These are phyloP conservation scores for Arthrobotrys sphaeroides DNA, from an alignment of 2,329 filamentous ascomycete genomes.

Conservation along the genomic window DNA sequence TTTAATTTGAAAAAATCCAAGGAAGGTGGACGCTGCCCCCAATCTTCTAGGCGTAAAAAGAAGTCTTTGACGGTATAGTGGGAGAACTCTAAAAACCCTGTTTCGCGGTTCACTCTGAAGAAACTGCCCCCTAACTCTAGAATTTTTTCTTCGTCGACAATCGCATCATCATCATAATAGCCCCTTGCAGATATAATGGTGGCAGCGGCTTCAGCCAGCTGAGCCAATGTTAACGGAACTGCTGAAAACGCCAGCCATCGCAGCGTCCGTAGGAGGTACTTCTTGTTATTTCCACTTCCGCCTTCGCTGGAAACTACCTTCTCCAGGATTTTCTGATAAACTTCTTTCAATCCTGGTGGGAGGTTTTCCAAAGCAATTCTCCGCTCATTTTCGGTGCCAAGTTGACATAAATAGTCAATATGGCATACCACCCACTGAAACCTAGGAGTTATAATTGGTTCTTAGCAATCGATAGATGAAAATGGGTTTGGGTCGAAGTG, in stretches of 20 bases:
- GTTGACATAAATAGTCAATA: not conserved
- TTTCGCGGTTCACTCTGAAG: not conserved
- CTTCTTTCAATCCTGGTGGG: not conserved
- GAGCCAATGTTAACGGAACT: not conserved
- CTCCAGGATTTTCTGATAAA: not conserved
- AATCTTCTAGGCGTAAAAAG: not conserved
- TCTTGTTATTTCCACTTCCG: not conserved
- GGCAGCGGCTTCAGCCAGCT: not conserved
- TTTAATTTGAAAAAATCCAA: too few relatives aligned
- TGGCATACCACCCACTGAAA: conserved; percentile 9
- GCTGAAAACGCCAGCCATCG: not conserved
- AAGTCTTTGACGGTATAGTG: conserved; percentile 5
- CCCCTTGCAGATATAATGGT: not conserved
- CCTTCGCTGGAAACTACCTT: not conserved
- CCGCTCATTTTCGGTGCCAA: not conserved
- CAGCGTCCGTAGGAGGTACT: not conserved
- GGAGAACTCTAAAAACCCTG: not conserved
- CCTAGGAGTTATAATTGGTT: not conserved
- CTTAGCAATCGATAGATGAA: not conserved
- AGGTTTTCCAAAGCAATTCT: not conserved
- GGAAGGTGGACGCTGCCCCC: too few relatives aligned
- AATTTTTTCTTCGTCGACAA: not conserved
- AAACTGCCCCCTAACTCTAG: not conserved
- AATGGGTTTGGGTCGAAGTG: not conserved
- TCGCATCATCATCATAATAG: not conserved